These are phyloP conservation scores for Euphorbia lathyris DNA, from an alignment of 345 rosid species.

Conservation along the genomic window DNA sequence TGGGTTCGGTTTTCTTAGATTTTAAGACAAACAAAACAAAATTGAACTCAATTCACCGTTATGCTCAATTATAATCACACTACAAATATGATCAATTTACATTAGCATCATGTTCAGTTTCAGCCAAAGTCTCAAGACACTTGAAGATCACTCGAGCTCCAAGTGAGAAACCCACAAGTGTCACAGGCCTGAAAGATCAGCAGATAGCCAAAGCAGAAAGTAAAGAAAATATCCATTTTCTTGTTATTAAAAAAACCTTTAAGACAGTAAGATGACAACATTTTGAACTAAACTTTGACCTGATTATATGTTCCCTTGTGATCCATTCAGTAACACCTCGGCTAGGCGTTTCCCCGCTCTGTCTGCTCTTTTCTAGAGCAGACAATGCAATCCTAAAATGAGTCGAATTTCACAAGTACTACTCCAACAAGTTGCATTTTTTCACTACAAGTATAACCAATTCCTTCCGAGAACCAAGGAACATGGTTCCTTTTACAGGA, in stretches of 20 bases:
- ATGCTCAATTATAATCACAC: too few species aligned
- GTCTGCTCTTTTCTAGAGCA: slow-evolving; percentile 58
- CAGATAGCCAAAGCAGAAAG: slow-evolving; percentile 7
- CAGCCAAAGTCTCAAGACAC: slow-evolving; percentile 79
- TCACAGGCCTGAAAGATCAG: slow-evolving; percentile 67
- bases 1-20: too few species aligned
- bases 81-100: background rate
- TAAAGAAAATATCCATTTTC: background rate
- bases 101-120: slow-evolving; percentile 74
- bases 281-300: slow-evolving; percentile 4
- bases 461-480: background rate
- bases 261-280: slow-evolving; percentile 4
- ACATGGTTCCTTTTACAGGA: background rate
- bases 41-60: too few species aligned
- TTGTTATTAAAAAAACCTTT: background rate
- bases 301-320: slow-evolving; percentile 85
- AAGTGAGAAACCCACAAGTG: slow-evolving; percentile 85
- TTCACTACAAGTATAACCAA: background rate
- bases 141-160: slow-evolving; percentile 92
- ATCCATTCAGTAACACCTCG: slow-evolving; percentile 77
- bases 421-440: background rate
- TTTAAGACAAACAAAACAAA: too few species aligned
- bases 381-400: slow-evolving; percentile 12
- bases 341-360: slow-evolving; percentile 90
- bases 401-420: background rate